phyloP scores from a whole-genome alignment of 164 flowering plant genomes.

The Saururus chinensis region DNA sequence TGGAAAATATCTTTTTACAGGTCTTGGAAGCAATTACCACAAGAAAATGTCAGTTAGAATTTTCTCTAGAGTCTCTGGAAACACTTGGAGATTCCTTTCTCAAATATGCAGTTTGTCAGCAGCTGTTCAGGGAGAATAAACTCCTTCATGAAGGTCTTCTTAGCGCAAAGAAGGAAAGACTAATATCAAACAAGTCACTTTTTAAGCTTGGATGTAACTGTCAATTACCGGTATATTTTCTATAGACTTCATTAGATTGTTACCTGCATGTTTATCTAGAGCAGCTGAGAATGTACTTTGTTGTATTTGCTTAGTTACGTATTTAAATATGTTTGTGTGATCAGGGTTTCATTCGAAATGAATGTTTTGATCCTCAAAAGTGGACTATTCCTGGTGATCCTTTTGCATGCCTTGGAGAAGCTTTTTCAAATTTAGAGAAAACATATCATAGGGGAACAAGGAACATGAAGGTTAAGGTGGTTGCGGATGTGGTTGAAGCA shows the following conservation, averaged over 20 bases:
- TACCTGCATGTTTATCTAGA: background rate
- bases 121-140: constrained; percentile 42
- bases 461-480: constrained; percentile 38
- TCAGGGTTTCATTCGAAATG: constrained; percentile 76
- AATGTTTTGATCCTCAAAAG: constrained; percentile 46
- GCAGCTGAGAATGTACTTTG: background rate
- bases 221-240: constrained; percentile 51
- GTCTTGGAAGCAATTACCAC: constrained; percentile 84
- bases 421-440: constrained; percentile 17
- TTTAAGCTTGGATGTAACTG: constrained; percentile 55
- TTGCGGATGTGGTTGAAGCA: constrained; percentile 90
- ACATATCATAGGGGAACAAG: constrained; percentile 30
- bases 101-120: constrained; percentile 69
- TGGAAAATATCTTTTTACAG: constrained; percentile 22
- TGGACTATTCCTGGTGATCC: constrained; percentile 60
- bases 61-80: constrained; percentile 82
- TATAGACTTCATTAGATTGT: background rate
- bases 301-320: background rate
- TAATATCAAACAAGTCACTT: constrained; percentile 52
- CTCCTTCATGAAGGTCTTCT: constrained; percentile 75
- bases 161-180: constrained; percentile 38
- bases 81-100: constrained; percentile 93
- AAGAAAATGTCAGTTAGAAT: constrained; percentile 59
- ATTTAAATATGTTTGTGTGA: background rate
- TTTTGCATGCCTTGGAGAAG: constrained; percentile 11